These are phyloP conservation scores for Cutaneotrichosporon cutaneum DNA, from an alignment of 1,284 basidiomycete genomes.

Conservation along the genomic window DNA sequence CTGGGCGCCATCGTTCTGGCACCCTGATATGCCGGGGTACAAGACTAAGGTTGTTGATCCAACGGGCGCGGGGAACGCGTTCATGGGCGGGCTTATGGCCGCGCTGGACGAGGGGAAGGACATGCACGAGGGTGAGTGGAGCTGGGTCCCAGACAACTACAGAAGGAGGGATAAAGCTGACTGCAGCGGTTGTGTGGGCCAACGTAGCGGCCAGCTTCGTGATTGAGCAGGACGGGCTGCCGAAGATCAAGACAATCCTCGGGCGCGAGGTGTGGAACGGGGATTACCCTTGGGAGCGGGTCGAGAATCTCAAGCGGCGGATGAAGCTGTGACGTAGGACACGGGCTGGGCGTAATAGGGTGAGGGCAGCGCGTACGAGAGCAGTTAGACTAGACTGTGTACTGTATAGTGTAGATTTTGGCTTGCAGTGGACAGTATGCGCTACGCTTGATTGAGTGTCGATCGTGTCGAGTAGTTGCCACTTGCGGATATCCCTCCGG, in stretches of 20 bases:
- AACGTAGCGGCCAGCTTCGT: conserved; percentile 47
- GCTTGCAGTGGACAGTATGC: background rate
- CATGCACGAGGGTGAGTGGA: conserved; percentile 42
- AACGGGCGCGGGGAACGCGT: conserved; percentile 50
- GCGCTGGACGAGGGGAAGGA: conserved; percentile 36
- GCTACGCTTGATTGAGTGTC: no score
- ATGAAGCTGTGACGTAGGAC: conserved; percentile 1
- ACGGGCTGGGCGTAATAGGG: background rate
- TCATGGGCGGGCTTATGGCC: conserved; percentile 48
- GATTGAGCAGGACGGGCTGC: conserved; percentile 49
- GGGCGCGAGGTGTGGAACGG: conserved; percentile 42
- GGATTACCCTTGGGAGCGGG: conserved; percentile 26
- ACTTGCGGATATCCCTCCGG: background rate
- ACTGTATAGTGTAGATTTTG: background rate
- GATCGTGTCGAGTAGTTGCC: no score
- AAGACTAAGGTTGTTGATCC: conserved; percentile 40
- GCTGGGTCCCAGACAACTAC: no score
- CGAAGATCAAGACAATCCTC: conserved; percentile 21
- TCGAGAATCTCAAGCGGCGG: conserved; percentile 22
- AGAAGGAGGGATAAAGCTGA: no score
- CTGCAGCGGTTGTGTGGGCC: conserved; percentile 42
- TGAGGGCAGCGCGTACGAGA: background rate
- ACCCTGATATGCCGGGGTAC: conserved; percentile 18
- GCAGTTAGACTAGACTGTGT: background rate
- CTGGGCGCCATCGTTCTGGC: conserved; percentile 41